A percentile compares a stretch with the other conserved stretches of the same genome.
These are phyloP conservation scores for Sutorius australiensis DNA, from an alignment of 768 basidiomycete genomes.

Conservation along the genomic window DNA sequence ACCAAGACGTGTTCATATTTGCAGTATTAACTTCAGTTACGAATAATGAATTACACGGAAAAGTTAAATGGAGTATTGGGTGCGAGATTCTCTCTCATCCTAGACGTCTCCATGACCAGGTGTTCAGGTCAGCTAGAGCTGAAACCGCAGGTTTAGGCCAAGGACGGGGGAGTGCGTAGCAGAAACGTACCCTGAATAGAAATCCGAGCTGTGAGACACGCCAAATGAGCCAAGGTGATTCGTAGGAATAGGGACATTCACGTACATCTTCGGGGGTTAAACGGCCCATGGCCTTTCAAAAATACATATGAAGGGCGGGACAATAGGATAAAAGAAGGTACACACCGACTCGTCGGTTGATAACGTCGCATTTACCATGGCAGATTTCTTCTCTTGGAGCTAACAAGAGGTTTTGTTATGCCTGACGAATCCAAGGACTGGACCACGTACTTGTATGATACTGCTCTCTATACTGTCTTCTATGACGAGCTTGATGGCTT, in stretches of 20 bases:
- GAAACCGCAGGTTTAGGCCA: background rate
- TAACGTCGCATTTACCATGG: conserved; percentile 88
- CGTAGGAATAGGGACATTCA: background rate
- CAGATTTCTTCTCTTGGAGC: conserved; percentile 96
- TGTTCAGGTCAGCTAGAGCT: conserved; percentile 17
- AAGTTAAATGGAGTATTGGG: background rate
- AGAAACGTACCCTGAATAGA: conserved; percentile 42
- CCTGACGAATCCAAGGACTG: background rate
- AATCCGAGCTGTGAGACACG: conserved; percentile 37
- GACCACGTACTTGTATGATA: conserved; percentile 71
- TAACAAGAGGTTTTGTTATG: conserved; percentile 22
- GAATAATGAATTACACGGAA: background rate
- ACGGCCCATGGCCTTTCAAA: conserved; percentile 78
- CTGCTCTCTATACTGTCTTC: conserved; percentile 96
- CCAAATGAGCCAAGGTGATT: conserved; percentile 3
- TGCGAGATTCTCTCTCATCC: background rate
- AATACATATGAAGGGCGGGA: conserved; percentile 10
- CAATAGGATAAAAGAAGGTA: conserved; percentile 3
- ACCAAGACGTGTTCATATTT: background rate
- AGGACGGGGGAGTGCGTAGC: background rate
- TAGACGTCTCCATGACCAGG: background rate
- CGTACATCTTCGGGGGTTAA: conserved; percentile 81
- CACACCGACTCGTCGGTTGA: conserved; percentile 76
- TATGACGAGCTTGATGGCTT: conserved; percentile 89
- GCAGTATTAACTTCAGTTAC: background rate